Evolutionary conservation across 2,329 filamentous ascomycete species (phyloP), one percentile per base, ranked within the genome.

Genomic region (Scedosporium aurantiacum): DNA sequence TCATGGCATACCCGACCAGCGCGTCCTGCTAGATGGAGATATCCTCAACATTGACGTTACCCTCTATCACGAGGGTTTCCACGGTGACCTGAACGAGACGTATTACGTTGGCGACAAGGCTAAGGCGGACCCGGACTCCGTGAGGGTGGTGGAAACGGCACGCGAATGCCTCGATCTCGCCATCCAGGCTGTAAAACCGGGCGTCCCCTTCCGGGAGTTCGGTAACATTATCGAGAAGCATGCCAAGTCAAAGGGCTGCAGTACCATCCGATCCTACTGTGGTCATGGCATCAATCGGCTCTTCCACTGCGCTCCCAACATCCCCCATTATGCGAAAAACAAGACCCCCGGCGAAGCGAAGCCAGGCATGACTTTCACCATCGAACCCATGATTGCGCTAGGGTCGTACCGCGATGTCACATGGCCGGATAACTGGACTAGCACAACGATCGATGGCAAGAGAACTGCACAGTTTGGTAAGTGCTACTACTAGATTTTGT

Each of bases 391-490:
- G 94, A 92, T 99, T 71, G 91, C 91, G 47, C 74, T 97, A 61
- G 94, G 94, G 63, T 92, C 90, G 64, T 90, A 96, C 74, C 85
- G 85, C 65, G 94, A 99, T 71, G 88, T 94, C 72, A 97, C 91
- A 0, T 99, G 94, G 94, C 94, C 94, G 0, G 94, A 99, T 72
- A 91, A 97, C 78, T 99, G 94, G 94, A 99, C 94, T 1, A 96
- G 91, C 74, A 90, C 90, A 4, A 99, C 94, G 0, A 83, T 87
- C 62, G 94, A 99, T 72, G 94, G 94, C 58, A 89, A 88, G 74
- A 80, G 84, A 71, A 96, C 92, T 16, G 94, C 94, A 8, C 94
- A 99, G 71, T 99, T 99, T 70, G 89, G 88, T 91, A 77, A 73
- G 85, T 74, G n/a, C n/a, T n/a, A n/a, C n/a, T n/a, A n/a, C n/a